phyloP scores from a whole-genome alignment of 2,329 filamentous ascomycete species.

The Myriosclerotinia duriaeana region DNA sequence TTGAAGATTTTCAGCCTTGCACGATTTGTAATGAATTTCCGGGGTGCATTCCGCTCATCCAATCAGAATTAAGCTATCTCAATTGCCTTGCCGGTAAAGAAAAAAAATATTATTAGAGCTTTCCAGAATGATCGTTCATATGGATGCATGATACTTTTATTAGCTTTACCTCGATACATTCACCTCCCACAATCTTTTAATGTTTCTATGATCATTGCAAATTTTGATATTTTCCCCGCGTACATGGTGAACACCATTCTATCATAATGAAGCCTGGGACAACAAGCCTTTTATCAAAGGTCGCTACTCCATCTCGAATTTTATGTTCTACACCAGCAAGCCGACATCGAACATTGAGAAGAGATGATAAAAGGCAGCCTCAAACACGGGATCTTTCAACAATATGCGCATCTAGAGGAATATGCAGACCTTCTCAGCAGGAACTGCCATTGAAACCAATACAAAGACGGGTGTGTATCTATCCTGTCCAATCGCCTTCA shows the following conservation, averaged over 20 bases:
- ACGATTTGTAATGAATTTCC: conserved; percentile 15
- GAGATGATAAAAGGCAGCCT: conserved; percentile 27
- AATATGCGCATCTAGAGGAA: not conserved
- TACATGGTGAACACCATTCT: not conserved
- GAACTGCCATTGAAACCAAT: conserved; percentile 10
- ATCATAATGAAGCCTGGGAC: conserved; percentile 39
- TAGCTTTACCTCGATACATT: conserved; percentile 16
- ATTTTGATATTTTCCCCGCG: conserved; percentile 1
- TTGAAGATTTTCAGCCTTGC: conserved; percentile 14
- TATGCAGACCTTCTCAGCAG: conserved; percentile 8
- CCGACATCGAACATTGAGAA: conserved; percentile 29
- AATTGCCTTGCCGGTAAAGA: conserved; percentile 11
- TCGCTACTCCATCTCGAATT: conserved; percentile 36
- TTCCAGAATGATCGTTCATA: conserved; percentile 24
- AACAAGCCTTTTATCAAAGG: conserved; percentile 39
- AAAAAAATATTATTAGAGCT: conserved; percentile 25
- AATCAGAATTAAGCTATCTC: conserved; percentile 18
- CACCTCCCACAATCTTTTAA: conserved; percentile 6
- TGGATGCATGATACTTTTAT: conserved; percentile 14
- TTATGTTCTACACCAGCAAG: conserved; percentile 35
- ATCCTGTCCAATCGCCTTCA: not conserved
- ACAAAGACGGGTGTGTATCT: conserved; percentile 35
- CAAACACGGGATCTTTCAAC: conserved; percentile 30
- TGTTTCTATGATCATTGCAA: not conserved
- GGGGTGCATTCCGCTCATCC: conserved; percentile 8